Conservation (phyloP, 2,329 filamentous ascomycete genomes). For the Pleurostoma richardsiae region DNA sequence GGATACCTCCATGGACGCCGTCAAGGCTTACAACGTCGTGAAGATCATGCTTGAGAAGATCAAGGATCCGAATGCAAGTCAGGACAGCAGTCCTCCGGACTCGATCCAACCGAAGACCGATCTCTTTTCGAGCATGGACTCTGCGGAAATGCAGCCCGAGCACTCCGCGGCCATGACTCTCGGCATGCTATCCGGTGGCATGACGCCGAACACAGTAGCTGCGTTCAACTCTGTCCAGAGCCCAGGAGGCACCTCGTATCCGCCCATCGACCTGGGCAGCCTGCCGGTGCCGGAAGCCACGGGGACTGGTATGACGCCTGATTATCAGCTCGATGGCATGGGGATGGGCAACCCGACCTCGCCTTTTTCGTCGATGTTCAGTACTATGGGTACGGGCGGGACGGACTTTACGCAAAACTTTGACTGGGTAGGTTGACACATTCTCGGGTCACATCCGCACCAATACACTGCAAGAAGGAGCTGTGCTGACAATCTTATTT, state of each 20-base stretch:
- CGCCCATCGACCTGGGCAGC: constrained; percentile 35
- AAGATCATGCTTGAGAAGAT: constrained; percentile 81
- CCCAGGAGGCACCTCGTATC: constrained; percentile 35
- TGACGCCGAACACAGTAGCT: constrained; percentile 22
- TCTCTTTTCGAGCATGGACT: constrained; percentile 16
- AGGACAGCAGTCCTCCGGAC: neutral
- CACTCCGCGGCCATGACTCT: constrained; percentile 35
- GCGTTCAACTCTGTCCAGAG: constrained; percentile 24
- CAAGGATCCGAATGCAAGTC: constrained; percentile 35
- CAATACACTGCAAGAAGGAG: neutral
- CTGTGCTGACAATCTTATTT: constrained; percentile 16
- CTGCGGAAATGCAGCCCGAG: constrained; percentile 25
- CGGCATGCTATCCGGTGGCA: constrained; percentile 33
- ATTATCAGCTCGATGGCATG: constrained; percentile 28
- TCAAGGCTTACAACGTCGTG: constrained; percentile 78
- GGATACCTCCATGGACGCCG: constrained; percentile 80
- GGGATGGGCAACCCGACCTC: constrained; percentile 30
- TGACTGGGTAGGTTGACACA: constrained; percentile 47
- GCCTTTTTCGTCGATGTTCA: constrained; percentile 50
- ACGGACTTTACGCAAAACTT: constrained; percentile 47
- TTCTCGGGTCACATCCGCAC: neutral
- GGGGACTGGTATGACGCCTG: constrained; percentile 26
- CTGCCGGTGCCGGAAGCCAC: constrained; percentile 19
- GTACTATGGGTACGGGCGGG: constrained; percentile 29
- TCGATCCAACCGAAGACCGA: constrained; percentile 12